Percentiles rank a stretch among this genome's conserved stretches.
phyloP scores from a whole-genome alignment of 768 basidiomycete species.

The Leccinum longicurvipes region DNA sequence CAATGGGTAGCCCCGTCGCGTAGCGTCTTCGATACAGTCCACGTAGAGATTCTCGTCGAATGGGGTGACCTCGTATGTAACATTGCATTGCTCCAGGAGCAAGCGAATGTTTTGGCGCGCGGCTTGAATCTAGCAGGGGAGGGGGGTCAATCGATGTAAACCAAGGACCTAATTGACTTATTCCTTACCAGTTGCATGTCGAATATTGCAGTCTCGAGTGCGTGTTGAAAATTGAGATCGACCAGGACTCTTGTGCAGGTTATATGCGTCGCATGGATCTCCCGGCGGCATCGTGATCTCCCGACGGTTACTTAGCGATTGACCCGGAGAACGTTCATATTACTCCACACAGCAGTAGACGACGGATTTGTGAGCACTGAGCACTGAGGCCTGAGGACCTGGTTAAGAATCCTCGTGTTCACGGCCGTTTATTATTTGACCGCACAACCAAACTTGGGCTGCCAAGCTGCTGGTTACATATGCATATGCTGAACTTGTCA shows the following conservation, averaged over 20 bases:
- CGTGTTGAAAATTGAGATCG: not conserved
- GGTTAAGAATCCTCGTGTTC: too few relatives aligned
- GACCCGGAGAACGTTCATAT: too few relatives aligned
- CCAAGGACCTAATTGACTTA: not conserved
- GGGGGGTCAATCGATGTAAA: not conserved
- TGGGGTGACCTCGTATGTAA: not conserved
- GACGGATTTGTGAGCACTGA: too few relatives aligned
- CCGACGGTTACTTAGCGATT: too few relatives aligned
- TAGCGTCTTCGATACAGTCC: not conserved
- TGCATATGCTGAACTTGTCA: too few relatives aligned
- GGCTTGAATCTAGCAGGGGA: not conserved
- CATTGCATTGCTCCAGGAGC: not conserved
- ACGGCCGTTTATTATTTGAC: too few relatives aligned
- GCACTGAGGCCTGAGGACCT: too few relatives aligned
- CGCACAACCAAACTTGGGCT: too few relatives aligned
- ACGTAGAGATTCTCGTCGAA: not conserved
- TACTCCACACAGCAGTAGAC: too few relatives aligned
- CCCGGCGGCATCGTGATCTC: too few relatives aligned
- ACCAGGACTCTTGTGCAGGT: not conserved
- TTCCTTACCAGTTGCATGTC: not conserved
- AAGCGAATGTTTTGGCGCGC: not conserved
- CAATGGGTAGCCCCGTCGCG: not conserved
- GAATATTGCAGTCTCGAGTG: not conserved
- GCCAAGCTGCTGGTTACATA: too few relatives aligned
- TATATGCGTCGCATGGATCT: too few relatives aligned